Evolutionary conservation across 129 eudicot species (phyloP).

Genomic region (Escallonia rubra): DNA sequence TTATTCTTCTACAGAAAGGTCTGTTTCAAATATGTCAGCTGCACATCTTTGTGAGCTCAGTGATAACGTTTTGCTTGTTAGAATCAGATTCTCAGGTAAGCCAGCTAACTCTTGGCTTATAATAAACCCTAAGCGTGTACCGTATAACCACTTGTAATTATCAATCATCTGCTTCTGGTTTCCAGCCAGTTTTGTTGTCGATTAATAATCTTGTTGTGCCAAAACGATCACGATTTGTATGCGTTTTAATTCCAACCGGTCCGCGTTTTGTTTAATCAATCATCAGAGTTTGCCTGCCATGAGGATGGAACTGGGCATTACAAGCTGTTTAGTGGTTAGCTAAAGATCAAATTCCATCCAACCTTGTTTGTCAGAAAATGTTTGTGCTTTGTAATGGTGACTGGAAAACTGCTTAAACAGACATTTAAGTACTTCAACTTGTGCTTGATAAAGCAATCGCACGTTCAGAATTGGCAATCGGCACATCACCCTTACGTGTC

Average conservation of each 20-base stretch:
- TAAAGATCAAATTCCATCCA: conserved; percentile 13
- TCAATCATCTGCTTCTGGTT: neutral
- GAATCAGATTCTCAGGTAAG: neutral
- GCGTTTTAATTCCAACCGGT: conserved; percentile 10
- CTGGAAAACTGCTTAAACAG: conserved; percentile 3
- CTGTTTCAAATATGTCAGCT: neutral
- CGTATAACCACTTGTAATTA: neutral
- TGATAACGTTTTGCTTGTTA: neutral
- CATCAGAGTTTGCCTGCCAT: conserved; percentile 20
- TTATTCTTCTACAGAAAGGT: no score
- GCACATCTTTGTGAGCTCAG: neutral
- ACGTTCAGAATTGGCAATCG: neutral
- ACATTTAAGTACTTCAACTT: neutral
- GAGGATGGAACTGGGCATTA: neutral
- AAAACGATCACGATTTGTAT: neutral
- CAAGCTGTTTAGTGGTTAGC: neutral
- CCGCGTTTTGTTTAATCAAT: conserved; percentile 3
- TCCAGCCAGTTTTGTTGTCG: conserved; percentile 15
- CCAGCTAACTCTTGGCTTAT: neutral
- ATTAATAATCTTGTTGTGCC: neutral
- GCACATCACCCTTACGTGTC: neutral
- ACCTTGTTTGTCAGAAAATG: conserved; percentile 33
- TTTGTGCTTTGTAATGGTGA: conserved; percentile 17
- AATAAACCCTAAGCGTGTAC: no score
- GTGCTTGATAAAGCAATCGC: conserved; percentile 1